Conservation (phyloP, 305 asterid genomes). For the Fraxinus xanthoxyloides region DNA sequence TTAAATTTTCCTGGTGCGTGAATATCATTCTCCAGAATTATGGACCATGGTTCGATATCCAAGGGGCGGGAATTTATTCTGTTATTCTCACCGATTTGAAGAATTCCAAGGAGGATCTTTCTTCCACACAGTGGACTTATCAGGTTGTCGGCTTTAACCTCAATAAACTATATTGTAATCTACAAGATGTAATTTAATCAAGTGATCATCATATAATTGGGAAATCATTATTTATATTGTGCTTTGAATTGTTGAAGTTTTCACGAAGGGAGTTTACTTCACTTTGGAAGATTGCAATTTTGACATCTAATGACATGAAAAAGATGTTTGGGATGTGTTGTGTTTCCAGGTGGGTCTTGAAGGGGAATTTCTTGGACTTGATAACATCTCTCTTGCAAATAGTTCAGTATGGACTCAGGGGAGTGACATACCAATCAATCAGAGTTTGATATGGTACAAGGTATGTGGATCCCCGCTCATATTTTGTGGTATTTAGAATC, state of each 20-base stretch:
- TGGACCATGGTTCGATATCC: conserved; percentile 80
- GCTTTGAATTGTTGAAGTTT: background rate
- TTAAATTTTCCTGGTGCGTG: conserved; percentile 10
- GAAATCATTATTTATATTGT: background rate
- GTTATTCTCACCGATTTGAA: conserved; percentile 43
- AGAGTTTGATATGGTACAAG: conserved; percentile 78
- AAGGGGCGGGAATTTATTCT: conserved; percentile 61
- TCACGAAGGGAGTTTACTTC: background rate
- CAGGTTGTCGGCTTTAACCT: conserved; percentile 48
- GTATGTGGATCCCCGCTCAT: conserved; percentile 32
- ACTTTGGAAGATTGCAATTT: background rate
- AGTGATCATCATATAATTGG: background rate
- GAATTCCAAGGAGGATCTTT: conserved; percentile 40
- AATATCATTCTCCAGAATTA: conserved; percentile 50
- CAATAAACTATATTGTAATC: background rate
- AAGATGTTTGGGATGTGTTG: background rate
- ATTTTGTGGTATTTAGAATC: background rate
- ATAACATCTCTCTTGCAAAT: conserved; percentile 46
- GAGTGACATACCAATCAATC: conserved; percentile 40
- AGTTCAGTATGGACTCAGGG: conserved; percentile 63
- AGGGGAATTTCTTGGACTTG: conserved; percentile 73
- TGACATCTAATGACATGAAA: background rate
- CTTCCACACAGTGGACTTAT: conserved; percentile 62
- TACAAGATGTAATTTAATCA: background rate
- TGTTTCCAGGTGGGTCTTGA: conserved; percentile 64